Base-by-base conservation (phyloP, 192 early-diverging fungal species). In the Linderina pennispora region DNA sequence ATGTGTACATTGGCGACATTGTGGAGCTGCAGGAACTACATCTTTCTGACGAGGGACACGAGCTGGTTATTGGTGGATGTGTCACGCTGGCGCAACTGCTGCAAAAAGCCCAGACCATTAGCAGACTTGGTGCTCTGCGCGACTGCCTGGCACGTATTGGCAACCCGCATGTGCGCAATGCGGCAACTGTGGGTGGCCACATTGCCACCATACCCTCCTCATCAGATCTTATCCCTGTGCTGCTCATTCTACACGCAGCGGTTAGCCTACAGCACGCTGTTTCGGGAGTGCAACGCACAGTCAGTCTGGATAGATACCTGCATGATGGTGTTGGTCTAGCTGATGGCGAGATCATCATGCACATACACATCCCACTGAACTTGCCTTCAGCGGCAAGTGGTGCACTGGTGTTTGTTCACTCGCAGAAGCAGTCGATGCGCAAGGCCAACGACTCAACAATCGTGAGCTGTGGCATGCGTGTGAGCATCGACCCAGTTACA, bases 401-500 rank as follows among this genome's bases (percentile, higher is more conserved):
- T 31, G 28, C 28, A 8, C 6, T 59, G 11, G 77, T 84, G 53
- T 85, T 70, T 55, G 75, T 77, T 7, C 59, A 62, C 45, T 79
- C 80, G 1, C 87, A 74, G 67, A 87, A 87, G 58, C 84, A 87
- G 58, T 74, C 87, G 22, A 84, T 84, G 51, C 64, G 87, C 53
- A 78, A 77, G 50, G 80, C 83, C 49, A 85, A 87, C 50, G 83
- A 86, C 61, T 86, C 86, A 45, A 79, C 87, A 15, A 86, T 87
- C 58, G 85, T 82, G 23, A 88, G 83, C 36, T 69, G 82, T 32
- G 42, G 20, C 5, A 40, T 40, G 38, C 16, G 38, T 20, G 21
- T 40, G 6, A 7, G 16, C n/a, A 48, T 88, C 3, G 68, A 73
- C 21, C 20, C 23, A 20, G 18, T 58, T 4, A 53, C 75, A 1